Percentiles rank a stretch among this genome's conserved stretches.
phyloP scores from a whole-genome alignment of 352 stramenopile genomes.

The Pythium phragmitis region DNA sequence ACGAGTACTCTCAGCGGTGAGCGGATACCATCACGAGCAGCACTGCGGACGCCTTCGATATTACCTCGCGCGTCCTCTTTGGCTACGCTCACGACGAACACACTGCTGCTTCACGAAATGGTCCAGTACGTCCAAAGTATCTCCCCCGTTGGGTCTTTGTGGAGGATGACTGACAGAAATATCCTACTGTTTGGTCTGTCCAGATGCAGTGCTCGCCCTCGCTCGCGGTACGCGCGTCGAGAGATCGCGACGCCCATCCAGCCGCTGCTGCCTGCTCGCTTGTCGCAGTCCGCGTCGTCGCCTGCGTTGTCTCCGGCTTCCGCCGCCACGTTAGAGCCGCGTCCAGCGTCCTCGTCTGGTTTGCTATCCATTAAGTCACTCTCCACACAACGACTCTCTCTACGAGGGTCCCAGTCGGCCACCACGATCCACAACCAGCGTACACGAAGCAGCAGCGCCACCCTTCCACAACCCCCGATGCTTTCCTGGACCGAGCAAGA shows the following conservation, averaged over 20 bases:
- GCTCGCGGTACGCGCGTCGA: conserved; percentile 53
- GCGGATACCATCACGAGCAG: neutral
- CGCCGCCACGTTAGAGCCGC: neutral
- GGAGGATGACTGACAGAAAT: neutral
- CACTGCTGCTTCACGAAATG: conserved; percentile 10
- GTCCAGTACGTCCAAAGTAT: conserved; percentile 15
- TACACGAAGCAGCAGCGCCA: neutral
- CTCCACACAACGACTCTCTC: neutral
- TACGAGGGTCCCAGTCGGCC: conserved; percentile 4
- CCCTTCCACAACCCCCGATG: neutral
- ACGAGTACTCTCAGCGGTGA: neutral
- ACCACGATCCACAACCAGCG: neutral
- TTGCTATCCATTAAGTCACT: neutral
- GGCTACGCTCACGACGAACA: neutral
- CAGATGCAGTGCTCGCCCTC: conserved; percentile 45
- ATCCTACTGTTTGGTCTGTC: neutral
- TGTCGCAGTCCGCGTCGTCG: conserved; percentile 32
- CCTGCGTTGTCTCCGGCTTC: neutral
- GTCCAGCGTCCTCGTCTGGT: neutral
- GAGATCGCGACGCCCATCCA: conserved; percentile 33
- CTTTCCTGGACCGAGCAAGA: conserved; percentile 41
- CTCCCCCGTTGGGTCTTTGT: neutral
- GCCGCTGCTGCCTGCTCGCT: conserved; percentile 34
- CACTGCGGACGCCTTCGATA: neutral
- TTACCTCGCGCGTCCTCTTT: neutral